Base-by-base conservation (phyloP, 1,139 yeast genomes). In the Yamadazyma oceani region DNA sequence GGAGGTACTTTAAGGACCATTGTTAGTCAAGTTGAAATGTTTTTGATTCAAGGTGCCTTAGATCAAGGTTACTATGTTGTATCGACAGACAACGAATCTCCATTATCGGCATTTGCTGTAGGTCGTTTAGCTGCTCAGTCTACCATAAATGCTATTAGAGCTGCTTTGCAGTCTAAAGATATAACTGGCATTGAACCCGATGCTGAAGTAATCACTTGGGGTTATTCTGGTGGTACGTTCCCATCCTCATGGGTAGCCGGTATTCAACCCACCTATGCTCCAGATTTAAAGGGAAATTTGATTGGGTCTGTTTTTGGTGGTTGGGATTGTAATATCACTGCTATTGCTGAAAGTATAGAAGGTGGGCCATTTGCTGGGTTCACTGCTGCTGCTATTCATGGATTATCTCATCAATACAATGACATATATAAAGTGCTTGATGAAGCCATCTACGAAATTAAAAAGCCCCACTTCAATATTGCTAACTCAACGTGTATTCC, bases 151-250 rank as follows among this genome's bases (percentile, higher is more conserved):
- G 50, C 65, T 1, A 43, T 67, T 11, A 49, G 64, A 36, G 73
- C 63, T 5, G 53, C 55, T 1, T 53, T 66, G 36, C 33, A 40
- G 1, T 46, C 63, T 2, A 46, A 46, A 1, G 51, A 55, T 32
- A 34, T 49, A 16, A 66, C 73, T 4, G 66, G 67, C 4, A 40
- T 67, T 26, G 38, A 49, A 9, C 10, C 47, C 1, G 48, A 57
- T 33, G 67, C 72, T 4, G 47, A 54, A 32, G 51, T 59, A 1
- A 57, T 53, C 1, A 15, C 62, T 25, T 67, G 68, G 66, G 73
- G 74, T 0, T 68, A 65, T 41, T 64, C 70, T 7, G 74, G 73
- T 19, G 73, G 73, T 0, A 50, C 67, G 2, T 45, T 66, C n/a
- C 66, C 73, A 3, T 44, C 64, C 4, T 59, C 60, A 2, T 67